Percentiles rank a stretch among this genome's conserved stretches.
phyloP scores from a whole-genome alignment of 352 stramenopile genomes.

The Pythium phragmitis region DNA sequence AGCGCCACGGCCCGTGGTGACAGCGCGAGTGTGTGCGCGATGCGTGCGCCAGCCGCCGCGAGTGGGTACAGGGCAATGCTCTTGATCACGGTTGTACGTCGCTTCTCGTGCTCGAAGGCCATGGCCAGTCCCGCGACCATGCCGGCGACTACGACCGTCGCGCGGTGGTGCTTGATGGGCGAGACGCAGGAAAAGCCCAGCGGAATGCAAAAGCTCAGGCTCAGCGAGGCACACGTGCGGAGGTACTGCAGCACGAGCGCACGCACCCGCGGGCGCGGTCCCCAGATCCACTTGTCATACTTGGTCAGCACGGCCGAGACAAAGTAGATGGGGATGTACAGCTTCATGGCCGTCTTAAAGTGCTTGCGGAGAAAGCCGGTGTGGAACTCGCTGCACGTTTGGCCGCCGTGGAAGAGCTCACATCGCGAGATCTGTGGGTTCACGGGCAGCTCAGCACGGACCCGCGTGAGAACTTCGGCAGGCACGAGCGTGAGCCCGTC shows the following conservation, averaged over 20 bases:
- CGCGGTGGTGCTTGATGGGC: conserved; percentile 37
- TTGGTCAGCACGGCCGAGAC: conserved; percentile 55
- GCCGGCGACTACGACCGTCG: conserved; percentile 30
- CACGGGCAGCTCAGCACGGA: conserved; percentile 51
- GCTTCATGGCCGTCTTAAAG: conserved; percentile 44
- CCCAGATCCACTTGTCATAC: conserved; percentile 70
- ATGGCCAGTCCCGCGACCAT: conserved; percentile 45
- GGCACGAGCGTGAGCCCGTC: conserved; percentile 52
- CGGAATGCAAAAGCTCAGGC: conserved; percentile 61
- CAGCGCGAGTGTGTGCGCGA: conserved; percentile 14
- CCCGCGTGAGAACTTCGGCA: conserved; percentile 37
- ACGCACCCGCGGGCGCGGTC: conserved; percentile 41
- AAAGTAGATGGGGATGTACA: conserved; percentile 78
- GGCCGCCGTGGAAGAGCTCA: conserved; percentile 41
- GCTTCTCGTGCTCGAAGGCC: conserved; percentile 51
- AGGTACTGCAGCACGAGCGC: conserved; percentile 52
- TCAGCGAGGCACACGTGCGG: conserved; percentile 63
- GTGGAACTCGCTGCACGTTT: conserved; percentile 53
- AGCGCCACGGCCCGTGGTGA: conserved; percentile 28
- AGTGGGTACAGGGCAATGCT: conserved; percentile 61
- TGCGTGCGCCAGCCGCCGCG: conserved; percentile 28
- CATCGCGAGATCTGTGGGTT: conserved; percentile 45
- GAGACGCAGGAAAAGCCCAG: conserved; percentile 53
- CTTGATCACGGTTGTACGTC: conserved; percentile 65
- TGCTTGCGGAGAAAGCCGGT: conserved; percentile 36